phyloP scores from a whole-genome alignment of 352 stramenopile species.

The Pseudoperonospora humuli region DNA sequence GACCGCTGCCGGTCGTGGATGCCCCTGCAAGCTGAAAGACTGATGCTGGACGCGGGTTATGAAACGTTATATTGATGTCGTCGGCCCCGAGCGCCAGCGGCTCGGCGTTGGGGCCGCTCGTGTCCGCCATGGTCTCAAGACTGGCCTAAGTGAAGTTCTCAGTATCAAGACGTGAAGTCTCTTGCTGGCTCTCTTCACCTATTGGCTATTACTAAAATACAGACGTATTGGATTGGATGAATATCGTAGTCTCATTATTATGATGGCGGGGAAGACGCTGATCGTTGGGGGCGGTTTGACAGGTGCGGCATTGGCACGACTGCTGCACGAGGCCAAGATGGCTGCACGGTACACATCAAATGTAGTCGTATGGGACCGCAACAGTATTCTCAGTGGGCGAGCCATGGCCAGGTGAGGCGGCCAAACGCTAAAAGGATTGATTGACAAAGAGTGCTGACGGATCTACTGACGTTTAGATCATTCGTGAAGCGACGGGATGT shows the following conservation, averaged over 20 bases:
- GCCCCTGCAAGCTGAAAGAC: slow-evolving; percentile 29
- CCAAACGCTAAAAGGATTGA: background rate
- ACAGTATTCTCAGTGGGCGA: slow-evolving; percentile 53
- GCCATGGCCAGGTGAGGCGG: slow-evolving; percentile 49
- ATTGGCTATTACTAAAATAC: slow-evolving; percentile 22
- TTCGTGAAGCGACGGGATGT: slow-evolving; percentile 48
- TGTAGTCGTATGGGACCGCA: slow-evolving; percentile 63
- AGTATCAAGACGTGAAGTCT: slow-evolving; percentile 12
- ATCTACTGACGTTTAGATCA: slow-evolving; percentile 20
- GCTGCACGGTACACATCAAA: slow-evolving; percentile 25
- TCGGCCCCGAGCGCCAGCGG: slow-evolving; percentile 7
- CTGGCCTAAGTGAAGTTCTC: slow-evolving; percentile 12
- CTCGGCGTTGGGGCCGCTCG: slow-evolving; percentile 19
- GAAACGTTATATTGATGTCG: slow-evolving; percentile 16
- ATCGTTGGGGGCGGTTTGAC: slow-evolving; percentile 62
- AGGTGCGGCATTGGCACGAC: slow-evolving; percentile 36
- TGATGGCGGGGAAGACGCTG: slow-evolving; percentile 35
- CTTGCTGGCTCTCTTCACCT: slow-evolving; percentile 7
- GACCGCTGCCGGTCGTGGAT: slow-evolving; percentile 10
- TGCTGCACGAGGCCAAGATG: slow-evolving; percentile 43
- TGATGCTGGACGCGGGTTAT: slow-evolving; percentile 7
- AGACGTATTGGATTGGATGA: slow-evolving; percentile 5
- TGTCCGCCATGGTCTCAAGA: slow-evolving; percentile 15
- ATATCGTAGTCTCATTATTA: slow-evolving; percentile 1
- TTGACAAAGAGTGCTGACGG: slow-evolving; percentile 2